These are phyloP conservation scores for Trichoderma guizhouense DNA, from an alignment of 2,329 filamentous ascomycete species.

Conservation along the genomic window DNA sequence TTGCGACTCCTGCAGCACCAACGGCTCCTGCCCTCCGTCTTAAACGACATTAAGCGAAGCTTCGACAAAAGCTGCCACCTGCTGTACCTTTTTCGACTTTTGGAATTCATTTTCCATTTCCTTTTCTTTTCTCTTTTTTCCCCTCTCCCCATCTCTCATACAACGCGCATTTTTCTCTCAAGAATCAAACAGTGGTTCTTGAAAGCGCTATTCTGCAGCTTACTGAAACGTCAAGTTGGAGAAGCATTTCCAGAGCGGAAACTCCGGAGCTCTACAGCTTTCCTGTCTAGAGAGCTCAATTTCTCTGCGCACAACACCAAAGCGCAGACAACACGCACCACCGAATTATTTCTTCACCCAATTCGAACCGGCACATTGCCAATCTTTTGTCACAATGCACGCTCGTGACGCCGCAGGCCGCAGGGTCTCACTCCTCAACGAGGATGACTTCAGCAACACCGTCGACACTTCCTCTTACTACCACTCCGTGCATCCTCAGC, in stretches of 20 bases:
- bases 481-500: slow-evolving; percentile 19
- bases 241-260: neutral
- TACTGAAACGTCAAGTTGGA: neutral
- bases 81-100: neutral
- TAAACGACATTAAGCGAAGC: neutral
- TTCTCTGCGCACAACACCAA: neutral
- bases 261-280: neutral
- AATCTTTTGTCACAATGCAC: slow-evolving; percentile 42
- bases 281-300: neutral
- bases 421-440: slow-evolving; percentile 58
- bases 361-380: neutral
- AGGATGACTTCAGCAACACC: slow-evolving; percentile 49
- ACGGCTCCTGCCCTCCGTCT: neutral
- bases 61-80: neutral
- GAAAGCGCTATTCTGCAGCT: neutral
- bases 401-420: slow-evolving; percentile 55
- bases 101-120: neutral
- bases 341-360: neutral
- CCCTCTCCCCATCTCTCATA: neutral
- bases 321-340: neutral
- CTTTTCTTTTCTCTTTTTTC: neutral
- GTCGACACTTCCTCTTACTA: slow-evolving; percentile 22
- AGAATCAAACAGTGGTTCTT: neutral
- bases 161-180: neutral
- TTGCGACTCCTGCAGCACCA: slow-evolving; percentile 9